These are phyloP conservation scores for Gossypium mustelinum DNA, from an alignment of 345 rosid species.

Conservation along the genomic window DNA sequence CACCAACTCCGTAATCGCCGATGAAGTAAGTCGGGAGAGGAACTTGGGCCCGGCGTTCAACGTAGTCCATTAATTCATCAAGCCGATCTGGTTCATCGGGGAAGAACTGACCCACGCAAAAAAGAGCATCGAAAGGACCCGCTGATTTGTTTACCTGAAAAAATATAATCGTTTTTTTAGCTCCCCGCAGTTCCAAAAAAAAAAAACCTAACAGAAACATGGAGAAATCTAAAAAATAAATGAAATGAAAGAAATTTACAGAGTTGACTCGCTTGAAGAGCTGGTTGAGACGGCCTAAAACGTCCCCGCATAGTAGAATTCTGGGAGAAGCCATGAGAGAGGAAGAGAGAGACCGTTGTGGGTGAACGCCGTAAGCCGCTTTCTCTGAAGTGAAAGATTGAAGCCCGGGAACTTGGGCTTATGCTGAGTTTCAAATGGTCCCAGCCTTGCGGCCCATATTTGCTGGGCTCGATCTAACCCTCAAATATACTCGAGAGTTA, in stretches of 20 bases:
- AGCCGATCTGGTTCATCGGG: slow-evolving; percentile 56
- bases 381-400: background rate
- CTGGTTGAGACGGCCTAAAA: slow-evolving; percentile 71
- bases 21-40: slow-evolving; percentile 85
- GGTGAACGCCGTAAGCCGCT: background rate
- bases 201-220: slow-evolving; percentile 19
- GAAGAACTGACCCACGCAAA: slow-evolving; percentile 88
- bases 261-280: slow-evolving; percentile 81
- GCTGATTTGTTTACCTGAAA: slow-evolving; percentile 73
- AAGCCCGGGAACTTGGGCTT: background rate
- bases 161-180: background rate
- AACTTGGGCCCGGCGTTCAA: slow-evolving; percentile 57
- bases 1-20: slow-evolving; percentile 78
- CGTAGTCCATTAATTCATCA: slow-evolving; percentile 54
- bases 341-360: slow-evolving; percentile 10
- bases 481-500: too few species aligned
- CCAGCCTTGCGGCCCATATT: background rate
- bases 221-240: background rate
- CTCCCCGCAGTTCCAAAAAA: background rate
- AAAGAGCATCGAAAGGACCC: slow-evolving; percentile 73
- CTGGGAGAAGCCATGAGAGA: slow-evolving; percentile 64
- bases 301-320: slow-evolving; percentile 81
- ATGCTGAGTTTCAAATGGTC: background rate
- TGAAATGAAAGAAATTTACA: slow-evolving; percentile 29
- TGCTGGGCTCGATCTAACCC: background rate